phyloP scores from a whole-genome alignment of 1,284 basidiomycete genomes.

The Cutaneotrichosporon sp. region DNA sequence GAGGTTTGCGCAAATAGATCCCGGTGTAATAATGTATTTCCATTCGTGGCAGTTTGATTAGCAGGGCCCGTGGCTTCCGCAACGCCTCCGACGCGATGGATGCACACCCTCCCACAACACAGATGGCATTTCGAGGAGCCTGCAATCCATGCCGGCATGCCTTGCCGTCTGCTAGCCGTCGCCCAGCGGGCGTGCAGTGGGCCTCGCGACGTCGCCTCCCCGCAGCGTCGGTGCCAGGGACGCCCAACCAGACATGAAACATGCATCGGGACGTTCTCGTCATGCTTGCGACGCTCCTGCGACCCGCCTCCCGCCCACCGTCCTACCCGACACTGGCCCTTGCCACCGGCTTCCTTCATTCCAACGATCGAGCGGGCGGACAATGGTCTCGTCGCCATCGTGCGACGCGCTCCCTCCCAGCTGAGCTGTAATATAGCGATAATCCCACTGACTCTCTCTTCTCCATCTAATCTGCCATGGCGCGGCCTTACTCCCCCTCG shows the following conservation, averaged over 20 bases:
- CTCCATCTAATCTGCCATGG: background rate
- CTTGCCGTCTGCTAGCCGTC: too few relatives aligned
- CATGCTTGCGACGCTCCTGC: background rate
- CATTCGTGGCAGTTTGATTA: background rate
- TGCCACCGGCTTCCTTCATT: background rate
- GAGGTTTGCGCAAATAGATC: background rate
- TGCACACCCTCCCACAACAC: too few relatives aligned
- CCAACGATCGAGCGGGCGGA: too few relatives aligned
- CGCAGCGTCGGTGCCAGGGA: too few relatives aligned
- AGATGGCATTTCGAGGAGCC: background rate
- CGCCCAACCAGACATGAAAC: slow-evolving; percentile 1
- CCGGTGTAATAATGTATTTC: background rate
- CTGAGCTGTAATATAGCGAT: background rate
- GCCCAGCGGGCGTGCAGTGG: too few relatives aligned
- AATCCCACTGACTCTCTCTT: background rate
- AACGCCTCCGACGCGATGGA: too few relatives aligned
- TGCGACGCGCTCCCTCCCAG: background rate
- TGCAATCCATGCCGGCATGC: background rate
- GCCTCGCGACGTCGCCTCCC: too few relatives aligned
- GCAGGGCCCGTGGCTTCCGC: too few relatives aligned
- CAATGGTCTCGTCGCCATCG: background rate
- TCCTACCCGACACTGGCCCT: background rate
- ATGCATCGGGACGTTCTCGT: slow-evolving; percentile 1
- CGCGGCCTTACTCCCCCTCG: background rate
- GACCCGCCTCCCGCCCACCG: background rate